Evolutionary conservation across 2,329 filamentous ascomycete genomes (phyloP).

Genomic region (Neonectria neomacrospora): DNA sequence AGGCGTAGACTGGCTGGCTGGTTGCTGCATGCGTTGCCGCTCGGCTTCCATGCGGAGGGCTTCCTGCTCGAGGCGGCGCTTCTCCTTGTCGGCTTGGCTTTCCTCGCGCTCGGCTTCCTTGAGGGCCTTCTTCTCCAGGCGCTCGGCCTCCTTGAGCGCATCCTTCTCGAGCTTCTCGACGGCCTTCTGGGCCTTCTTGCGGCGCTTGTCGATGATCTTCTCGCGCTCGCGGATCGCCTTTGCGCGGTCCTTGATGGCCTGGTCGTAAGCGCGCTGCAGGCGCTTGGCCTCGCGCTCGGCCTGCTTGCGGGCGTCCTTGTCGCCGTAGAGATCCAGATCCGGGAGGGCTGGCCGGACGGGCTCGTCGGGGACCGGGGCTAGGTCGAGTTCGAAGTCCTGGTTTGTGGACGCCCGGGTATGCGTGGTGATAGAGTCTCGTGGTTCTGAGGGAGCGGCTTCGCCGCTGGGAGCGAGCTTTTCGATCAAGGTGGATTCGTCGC

Average conservation of each 20-base stretch:
- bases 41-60: conserved; percentile 12
- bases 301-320: conserved; percentile 73
- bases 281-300: conserved; percentile 75
- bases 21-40: conserved; percentile 26
- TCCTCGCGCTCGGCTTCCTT: conserved; percentile 35
- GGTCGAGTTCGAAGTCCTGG: conserved; percentile 28
- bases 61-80: conserved; percentile 27
- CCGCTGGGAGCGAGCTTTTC: neutral
- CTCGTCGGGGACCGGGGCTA: conserved; percentile 55
- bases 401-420: conserved; percentile 7
- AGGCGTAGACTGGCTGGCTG: conserved; percentile 6
- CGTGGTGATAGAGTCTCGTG: conserved; percentile 6
- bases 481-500: neutral
- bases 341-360: conserved; percentile 61
- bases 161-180: conserved; percentile 48
- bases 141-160: conserved; percentile 42
- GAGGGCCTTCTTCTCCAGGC: conserved; percentile 44
- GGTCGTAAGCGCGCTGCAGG: conserved; percentile 71
- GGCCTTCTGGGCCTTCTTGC: conserved; percentile 55
- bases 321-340: conserved; percentile 67
- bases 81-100: conserved; percentile 38
- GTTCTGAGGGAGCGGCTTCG: neutral
- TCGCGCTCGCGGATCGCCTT: conserved; percentile 71
- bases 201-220: conserved; percentile 67
- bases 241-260: conserved; percentile 73